These are phyloP conservation scores for Coniosporium tulheliwenetii DNA, from an alignment of 2,329 filamentous ascomycete genomes.

Conservation along the genomic window DNA sequence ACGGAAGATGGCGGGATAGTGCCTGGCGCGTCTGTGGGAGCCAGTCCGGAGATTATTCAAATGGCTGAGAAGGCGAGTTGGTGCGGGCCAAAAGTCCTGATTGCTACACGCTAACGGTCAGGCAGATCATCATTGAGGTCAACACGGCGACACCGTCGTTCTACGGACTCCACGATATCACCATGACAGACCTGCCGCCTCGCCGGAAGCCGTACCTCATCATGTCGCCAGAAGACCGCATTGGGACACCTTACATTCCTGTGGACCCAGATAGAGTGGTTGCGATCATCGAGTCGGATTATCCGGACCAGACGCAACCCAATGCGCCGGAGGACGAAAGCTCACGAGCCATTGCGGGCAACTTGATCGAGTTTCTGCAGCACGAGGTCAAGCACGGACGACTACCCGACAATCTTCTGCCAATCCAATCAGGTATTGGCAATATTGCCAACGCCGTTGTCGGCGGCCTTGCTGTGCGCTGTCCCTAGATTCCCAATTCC, in stretches of 20 bases:
- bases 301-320: conserved; percentile 59
- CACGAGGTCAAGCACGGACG: conserved; percentile 70
- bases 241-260: conserved; percentile 68
- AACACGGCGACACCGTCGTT: conserved; percentile 77
- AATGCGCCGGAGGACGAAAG: conserved; percentile 63
- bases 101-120: conserved; percentile 1
- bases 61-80: conserved; percentile 65
- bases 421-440: conserved; percentile 76
- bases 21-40: conserved; percentile 71
- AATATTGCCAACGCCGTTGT: conserved; percentile 91
- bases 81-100: no score
- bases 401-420: conserved; percentile 60
- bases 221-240: conserved; percentile 73
- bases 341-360: conserved; percentile 56
- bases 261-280: conserved; percentile 75
- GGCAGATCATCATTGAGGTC: conserved; percentile 69
- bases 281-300: conserved; percentile 71
- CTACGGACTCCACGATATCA: conserved; percentile 81
- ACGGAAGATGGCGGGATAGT: conserved; percentile 81
- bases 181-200: conserved; percentile 72
- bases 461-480: conserved; percentile 52
- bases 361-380: conserved; percentile 75
- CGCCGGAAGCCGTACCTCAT: conserved; percentile 72
- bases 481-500: not conserved
- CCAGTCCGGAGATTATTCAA: conserved; percentile 72